Evolutionary conservation across 1,284 basidiomycete species (phyloP).

Genomic region (Tranzscheliella williamsii): DNA sequence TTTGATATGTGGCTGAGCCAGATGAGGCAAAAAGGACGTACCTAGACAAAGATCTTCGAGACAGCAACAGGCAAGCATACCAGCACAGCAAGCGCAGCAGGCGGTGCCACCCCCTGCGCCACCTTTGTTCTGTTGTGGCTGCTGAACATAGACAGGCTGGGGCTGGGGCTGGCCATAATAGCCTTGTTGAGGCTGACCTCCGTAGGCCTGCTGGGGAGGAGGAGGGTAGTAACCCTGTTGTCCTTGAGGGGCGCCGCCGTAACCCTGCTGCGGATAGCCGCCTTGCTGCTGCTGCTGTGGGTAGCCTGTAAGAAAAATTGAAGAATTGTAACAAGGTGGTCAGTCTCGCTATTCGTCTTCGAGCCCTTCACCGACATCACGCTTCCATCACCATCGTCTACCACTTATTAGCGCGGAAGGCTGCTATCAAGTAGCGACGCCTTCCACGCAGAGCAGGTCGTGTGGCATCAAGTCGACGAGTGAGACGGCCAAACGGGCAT

Average conservation of each 20-base stretch:
- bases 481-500: no score
- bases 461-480: no score
- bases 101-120: constrained; percentile 14
- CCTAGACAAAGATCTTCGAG: constrained; percentile 47
- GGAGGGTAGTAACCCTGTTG: constrained; percentile 43
- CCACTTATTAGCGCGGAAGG: no score
- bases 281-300: constrained; percentile 1
- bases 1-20: not conserved
- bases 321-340: no score
- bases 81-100: constrained; percentile 46
- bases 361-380: no score
- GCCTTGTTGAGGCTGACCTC: constrained; percentile 41
- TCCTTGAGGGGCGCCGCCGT: constrained; percentile 17
- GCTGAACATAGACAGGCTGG: constrained; percentile 46
- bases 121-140: constrained; percentile 30
- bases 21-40: not conserved
- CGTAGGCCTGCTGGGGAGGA: constrained; percentile 47
- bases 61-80: constrained; percentile 48
- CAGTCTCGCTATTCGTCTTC: no score
- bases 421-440: no score
- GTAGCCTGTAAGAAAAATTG: no score
- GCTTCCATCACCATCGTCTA: no score
- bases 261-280: constrained; percentile 32
- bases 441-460: no score
- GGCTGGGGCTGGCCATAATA: constrained; percentile 45